phyloP scores from a whole-genome alignment of 2,329 filamentous ascomycete species.

The Penicillium capsulatum region DNA sequence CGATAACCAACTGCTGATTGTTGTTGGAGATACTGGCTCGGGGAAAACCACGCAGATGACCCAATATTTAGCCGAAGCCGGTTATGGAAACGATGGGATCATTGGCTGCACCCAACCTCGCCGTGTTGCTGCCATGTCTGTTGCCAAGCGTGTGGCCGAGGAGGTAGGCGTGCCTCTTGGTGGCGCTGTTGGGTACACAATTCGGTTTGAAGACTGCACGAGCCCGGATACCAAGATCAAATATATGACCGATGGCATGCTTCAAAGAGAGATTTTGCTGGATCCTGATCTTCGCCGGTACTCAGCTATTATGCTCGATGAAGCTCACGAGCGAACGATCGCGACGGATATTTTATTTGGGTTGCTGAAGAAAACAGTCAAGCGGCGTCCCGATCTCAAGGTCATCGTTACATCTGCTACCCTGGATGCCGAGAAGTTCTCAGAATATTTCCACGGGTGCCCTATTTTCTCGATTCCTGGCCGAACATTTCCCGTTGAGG shows the following conservation, averaged over 20 bases:
- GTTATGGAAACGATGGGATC: constrained; percentile 79
- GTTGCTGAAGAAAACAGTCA: constrained; percentile 86
- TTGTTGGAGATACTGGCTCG: constrained; percentile 94
- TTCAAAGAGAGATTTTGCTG: constrained; percentile 88
- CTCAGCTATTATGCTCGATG: constrained; percentile 95
- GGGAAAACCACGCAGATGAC: constrained; percentile 97
- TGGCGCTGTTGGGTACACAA: constrained; percentile 92
- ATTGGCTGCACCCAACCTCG: constrained; percentile 96
- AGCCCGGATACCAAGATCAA: constrained; percentile 88
- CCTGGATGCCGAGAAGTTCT: constrained; percentile 95
- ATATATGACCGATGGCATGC: constrained; percentile 99
- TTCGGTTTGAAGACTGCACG: constrained; percentile 94
- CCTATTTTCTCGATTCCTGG: constrained; percentile 97
- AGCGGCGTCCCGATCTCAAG: constrained; percentile 80
- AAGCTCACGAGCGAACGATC: constrained; percentile 96
- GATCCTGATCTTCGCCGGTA: constrained; percentile 87
- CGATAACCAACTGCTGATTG: constrained; percentile 87
- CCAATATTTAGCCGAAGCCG: constrained; percentile 89
- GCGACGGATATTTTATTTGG: constrained; percentile 94
- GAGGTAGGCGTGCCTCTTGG: constrained; percentile 90
- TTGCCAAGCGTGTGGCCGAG: constrained; percentile 92
- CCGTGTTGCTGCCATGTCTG: constrained; percentile 95
- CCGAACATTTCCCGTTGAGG: constrained; percentile 89
- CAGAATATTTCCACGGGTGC: constrained; percentile 89
- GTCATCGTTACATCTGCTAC: constrained; percentile 96